Percentiles rank a stretch among this genome's conserved stretches.
Evolutionary conservation across 2,329 filamentous ascomycete genomes (phyloP).

Genomic region (Stylonectria norvegica): DNA sequence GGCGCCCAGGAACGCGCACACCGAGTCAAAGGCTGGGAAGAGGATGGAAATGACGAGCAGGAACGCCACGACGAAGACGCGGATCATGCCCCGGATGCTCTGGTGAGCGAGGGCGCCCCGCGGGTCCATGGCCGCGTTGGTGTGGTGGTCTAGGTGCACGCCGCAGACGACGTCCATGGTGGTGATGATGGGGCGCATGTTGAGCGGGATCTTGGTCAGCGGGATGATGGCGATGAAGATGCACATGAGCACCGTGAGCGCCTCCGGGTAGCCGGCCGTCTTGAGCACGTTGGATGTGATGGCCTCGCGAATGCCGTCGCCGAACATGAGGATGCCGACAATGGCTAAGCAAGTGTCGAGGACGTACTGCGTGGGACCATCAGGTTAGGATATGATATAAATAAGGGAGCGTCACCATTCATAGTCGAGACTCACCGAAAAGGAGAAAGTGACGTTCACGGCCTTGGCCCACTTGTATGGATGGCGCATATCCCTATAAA

Average conservation of each 20-base stretch:
- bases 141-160: constrained; percentile 51
- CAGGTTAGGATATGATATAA: constrained; percentile 1
- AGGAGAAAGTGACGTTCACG: constrained; percentile 76
- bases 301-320: constrained; percentile 80
- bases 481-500: constrained; percentile 64
- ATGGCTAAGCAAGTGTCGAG: constrained; percentile 81
- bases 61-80: constrained; percentile 63
- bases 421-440: constrained; percentile 70
- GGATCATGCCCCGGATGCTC: constrained; percentile 56
- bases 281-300: constrained; percentile 86
- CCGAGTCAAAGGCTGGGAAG: constrained; percentile 77
- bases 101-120: constrained; percentile 40
- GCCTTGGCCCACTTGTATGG: constrained; percentile 76
- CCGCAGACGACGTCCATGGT: constrained; percentile 80
- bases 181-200: constrained; percentile 80
- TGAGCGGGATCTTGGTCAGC: constrained; percentile 90
- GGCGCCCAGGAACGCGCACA: constrained; percentile 88
- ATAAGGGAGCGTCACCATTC: too few relatives aligned
- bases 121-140: constrained; percentile 33
- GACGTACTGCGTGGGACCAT: constrained; percentile 52
- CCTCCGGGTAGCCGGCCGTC: constrained; percentile 68
- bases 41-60: constrained; percentile 71
- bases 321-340: constrained; percentile 90
- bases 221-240: constrained; percentile 89
- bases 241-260: constrained; percentile 74